phyloP scores from a whole-genome alignment of 176 grass and related monocot species.

The Lolium multiflorum region DNA sequence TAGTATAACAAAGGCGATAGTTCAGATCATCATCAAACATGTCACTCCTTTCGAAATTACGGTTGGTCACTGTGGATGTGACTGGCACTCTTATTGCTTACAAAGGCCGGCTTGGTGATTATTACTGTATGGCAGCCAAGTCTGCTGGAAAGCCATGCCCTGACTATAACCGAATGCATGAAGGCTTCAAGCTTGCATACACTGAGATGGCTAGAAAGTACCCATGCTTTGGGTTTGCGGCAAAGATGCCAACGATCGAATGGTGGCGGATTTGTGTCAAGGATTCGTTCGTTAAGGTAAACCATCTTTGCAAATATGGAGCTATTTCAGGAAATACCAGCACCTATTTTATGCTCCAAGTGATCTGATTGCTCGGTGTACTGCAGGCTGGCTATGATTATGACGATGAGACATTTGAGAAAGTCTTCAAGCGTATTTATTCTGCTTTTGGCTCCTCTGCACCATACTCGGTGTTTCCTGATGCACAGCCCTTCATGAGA shows the following conservation, averaged over 20 bases:
- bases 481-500: constrained; percentile 81
- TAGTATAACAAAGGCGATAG: constrained; percentile 15
- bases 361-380: constrained; percentile 23
- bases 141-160: constrained; percentile 84
- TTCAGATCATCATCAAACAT: constrained; percentile 45
- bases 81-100: constrained; percentile 96
- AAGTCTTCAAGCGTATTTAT: constrained; percentile 91
- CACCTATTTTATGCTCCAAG: not conserved
- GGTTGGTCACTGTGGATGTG: constrained; percentile 87
- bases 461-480: constrained; percentile 79
- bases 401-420: constrained; percentile 95
- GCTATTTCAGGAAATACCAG: not conserved
- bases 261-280: constrained; percentile 97
- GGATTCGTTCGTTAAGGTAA: constrained; percentile 85
- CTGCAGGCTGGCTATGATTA: constrained; percentile 94
- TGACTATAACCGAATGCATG: constrained; percentile 93
- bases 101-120: constrained; percentile 97
- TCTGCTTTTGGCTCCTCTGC: constrained; percentile 91
- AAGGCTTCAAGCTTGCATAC: constrained; percentile 93
- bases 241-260: constrained; percentile 79
- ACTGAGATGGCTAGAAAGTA: constrained; percentile 78
- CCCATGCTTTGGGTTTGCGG: constrained; percentile 88
- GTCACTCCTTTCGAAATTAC: constrained; percentile 81
- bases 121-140: constrained; percentile 99
- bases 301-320: not conserved